Percentiles rank a stretch among this genome's conserved stretches.
phyloP scores from a whole-genome alignment of 2,329 filamentous ascomycete genomes.

The Arthrobotrys sphaeroides region DNA sequence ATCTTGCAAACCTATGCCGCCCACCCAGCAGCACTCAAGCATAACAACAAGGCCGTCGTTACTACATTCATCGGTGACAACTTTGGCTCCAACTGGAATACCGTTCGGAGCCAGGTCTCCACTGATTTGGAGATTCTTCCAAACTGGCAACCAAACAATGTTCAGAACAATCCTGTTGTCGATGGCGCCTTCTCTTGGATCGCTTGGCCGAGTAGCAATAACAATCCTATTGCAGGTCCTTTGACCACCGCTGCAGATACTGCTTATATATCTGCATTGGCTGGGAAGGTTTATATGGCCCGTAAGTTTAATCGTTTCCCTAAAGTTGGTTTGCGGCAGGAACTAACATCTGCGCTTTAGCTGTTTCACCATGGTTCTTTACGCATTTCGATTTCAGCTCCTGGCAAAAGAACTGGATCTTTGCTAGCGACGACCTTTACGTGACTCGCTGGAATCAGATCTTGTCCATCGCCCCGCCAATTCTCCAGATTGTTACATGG shows the following conservation, averaged over 20 bases:
- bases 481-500: slow-evolving; percentile 60
- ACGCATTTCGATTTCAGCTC: slow-evolving; percentile 65
- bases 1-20: slow-evolving; percentile 61
- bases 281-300: slow-evolving; percentile 66
- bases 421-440: slow-evolving; percentile 71
- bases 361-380: slow-evolving; percentile 70
- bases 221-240: slow-evolving; percentile 54
- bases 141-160: slow-evolving; percentile 37
- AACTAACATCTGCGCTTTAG: background rate
- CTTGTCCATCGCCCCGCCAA: slow-evolving; percentile 60
- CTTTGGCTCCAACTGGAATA: slow-evolving; percentile 57
- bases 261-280: slow-evolving; percentile 61
- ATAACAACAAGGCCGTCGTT: slow-evolving; percentile 64
- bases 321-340: too few relatives aligned
- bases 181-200: slow-evolving; percentile 63
- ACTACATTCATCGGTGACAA: slow-evolving; percentile 66
- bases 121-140: slow-evolving; percentile 45
- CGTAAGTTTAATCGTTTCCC: slow-evolving; percentile 32
- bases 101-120: slow-evolving; percentile 41
- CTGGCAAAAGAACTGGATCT: slow-evolving; percentile 72
- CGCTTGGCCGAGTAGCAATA: slow-evolving; percentile 63
- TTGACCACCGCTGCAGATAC: slow-evolving; percentile 62
- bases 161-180: slow-evolving; percentile 47
- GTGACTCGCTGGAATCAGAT: slow-evolving; percentile 69
- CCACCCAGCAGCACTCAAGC: slow-evolving; percentile 62